Evolutionary conservation across 1,284 basidiomycete genomes (phyloP), one percentile per base, ranked within the genome.

Genomic region (Caloboletus firmus): DNA sequence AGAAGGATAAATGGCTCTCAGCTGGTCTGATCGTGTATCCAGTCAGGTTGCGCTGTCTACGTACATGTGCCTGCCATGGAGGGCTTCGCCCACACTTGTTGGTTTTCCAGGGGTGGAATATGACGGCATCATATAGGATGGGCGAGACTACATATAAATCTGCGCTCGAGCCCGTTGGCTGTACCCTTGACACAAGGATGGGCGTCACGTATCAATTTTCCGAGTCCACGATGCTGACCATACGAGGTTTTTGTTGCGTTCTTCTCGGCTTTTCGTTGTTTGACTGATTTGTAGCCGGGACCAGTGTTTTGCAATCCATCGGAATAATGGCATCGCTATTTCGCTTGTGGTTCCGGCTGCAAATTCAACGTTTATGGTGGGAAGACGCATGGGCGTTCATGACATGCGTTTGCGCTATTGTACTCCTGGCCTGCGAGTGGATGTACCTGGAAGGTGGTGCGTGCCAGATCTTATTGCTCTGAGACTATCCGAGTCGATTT

Each of bases 341-440:
- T 49, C 64, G 62, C 20, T 46, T 62, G 44, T 63, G 54, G 51
- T 62, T 56, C 20, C 55, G 61, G 12, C 26, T 55, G 22, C 30
- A 39, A 41, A 59, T 66, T 30, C 49, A 35, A 52, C 55, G 52
- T 10, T 48, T 66, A 17, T 56, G 65, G 63, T 55, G 63, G 54
- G 65, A 65, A 30, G 67, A 69, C 22, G 52, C 52, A 7, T 67
- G 54, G 52, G 61, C 65, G 11, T 35, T 50, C 9, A n/a, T 66
- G 17, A 63, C 61, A 17, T 62, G 54, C 31, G 4, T 56, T 9
- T 55, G 50, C 39, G 61, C 52, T 20, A 41, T 54, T n/a, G 5
- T 43, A 13, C 28, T 45, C 17, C 15, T 65, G 32, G 36, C 11
- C 12, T 36, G 48, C 8, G 46, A 51, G n/a, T 69, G 67, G 62